phyloP scores from a whole-genome alignment of 1,139 yeast species.

The Candida dubliniensis region DNA sequence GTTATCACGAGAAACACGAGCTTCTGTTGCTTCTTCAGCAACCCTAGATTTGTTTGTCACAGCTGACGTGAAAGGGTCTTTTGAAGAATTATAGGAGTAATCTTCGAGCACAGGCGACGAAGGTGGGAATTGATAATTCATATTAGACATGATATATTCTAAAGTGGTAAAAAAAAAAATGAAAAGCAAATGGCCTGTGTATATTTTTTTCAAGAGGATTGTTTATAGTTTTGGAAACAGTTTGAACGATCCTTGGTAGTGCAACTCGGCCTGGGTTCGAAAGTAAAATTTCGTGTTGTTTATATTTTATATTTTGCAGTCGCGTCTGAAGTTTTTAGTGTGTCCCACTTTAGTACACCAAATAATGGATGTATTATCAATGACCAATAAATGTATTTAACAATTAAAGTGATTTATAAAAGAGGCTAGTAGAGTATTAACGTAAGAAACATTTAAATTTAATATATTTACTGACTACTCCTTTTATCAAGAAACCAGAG shows the following conservation, averaged over 20 bases:
- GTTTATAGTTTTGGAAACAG: neutral
- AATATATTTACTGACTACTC: too few relatives aligned
- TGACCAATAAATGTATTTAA: too few relatives aligned
- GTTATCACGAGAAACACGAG: constrained; percentile 21
- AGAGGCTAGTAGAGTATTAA: too few relatives aligned
- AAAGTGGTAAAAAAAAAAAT: neutral
- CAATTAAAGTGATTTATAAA: too few relatives aligned
- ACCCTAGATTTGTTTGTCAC: constrained; percentile 3
- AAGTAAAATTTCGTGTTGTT: constrained; percentile 9
- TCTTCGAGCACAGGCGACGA: constrained; percentile 56
- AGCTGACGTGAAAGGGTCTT: constrained; percentile 24
- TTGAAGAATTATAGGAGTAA: constrained; percentile 4
- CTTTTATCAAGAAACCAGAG: too few relatives aligned
- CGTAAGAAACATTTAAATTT: too few relatives aligned
- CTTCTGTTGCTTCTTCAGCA: constrained; percentile 3
- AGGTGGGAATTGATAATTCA: constrained; percentile 49
- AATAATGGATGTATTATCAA: too few relatives aligned
- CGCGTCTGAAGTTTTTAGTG: neutral
- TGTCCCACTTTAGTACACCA: too few relatives aligned
- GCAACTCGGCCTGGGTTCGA: neutral
- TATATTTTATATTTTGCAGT: constrained; percentile 7
- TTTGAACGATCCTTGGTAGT: neutral
- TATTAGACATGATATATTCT: constrained; percentile 1
- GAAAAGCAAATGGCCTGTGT: neutral
- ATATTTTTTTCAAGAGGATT: neutral